Evolutionary conservation across 257 asterid species (phyloP), one percentile per base, ranked within the genome.

Genomic region (Plantago elongata): DNA sequence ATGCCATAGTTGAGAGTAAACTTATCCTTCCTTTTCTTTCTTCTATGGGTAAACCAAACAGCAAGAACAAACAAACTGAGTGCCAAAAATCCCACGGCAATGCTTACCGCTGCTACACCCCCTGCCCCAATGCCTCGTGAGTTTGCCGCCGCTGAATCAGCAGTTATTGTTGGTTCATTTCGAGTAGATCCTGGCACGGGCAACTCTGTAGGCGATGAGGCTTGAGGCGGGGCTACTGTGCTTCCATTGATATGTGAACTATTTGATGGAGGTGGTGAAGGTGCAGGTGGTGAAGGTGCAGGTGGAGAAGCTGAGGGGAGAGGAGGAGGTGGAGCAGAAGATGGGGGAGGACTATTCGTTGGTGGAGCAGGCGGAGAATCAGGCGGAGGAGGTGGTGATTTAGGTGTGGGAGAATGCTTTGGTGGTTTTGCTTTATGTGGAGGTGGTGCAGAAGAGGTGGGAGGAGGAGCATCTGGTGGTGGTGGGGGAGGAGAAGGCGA

Each of bases 131-230:
- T 43, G 63, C 86, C 85, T 11, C 76, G 75, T 12, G 78, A 75
- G 60, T 72, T 67, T 57, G 76, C 57, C 11, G 82, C 34, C 45
- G 81, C 61, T 40, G 72, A 51, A 62, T 66, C 74, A 16, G 85
- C 70, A 45, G 80, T 73, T 30, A 61, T 45, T 72, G 78, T 74
- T 34, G 94, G 78, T 57, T 65, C 56, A 63, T 69, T 18, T 14
- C 46, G 71, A 12, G 89, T 76, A 47, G 95, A 71, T 65, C 69
- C 71, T 13, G 95, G 87, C 4, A 88, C 85, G 10, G 95, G 97
- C 68, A 84, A 87, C 74, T 78, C 90, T 7, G 79, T 18, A 46
- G 83, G 78, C 34, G 18, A 46, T 22, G 77, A 51, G 51, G 85
- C 82, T 61, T 43, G 62, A 11, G 85, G 72, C 37, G 81, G 51